Conservation (phyloP, 129 eudicot species). For the Artemisia argyi region DNA sequence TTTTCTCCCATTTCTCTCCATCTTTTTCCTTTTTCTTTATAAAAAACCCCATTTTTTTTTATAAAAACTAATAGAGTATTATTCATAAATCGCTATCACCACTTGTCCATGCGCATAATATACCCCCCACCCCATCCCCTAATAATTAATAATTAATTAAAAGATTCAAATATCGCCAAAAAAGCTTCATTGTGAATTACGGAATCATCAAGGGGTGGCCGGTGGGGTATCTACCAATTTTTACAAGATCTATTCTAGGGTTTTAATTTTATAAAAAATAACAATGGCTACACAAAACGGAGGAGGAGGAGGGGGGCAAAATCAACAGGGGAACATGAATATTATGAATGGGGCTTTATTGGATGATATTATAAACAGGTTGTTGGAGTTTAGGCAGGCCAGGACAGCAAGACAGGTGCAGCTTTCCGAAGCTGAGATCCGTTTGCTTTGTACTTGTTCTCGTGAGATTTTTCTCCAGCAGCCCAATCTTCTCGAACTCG, state of each 20-base stretch:
- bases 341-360: constrained; percentile 58
- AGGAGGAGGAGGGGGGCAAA: constrained; percentile 42
- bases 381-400: constrained; percentile 65
- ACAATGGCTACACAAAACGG: constrained; percentile 49
- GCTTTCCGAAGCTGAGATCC: constrained; percentile 81
- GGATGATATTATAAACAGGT: constrained; percentile 64
- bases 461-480: constrained; percentile 65
- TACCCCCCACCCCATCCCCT: too few species aligned
- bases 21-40: not conserved
- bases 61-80: too few species aligned
- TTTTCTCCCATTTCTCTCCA: not conserved
- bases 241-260: constrained; percentile 13
- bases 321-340: constrained; percentile 36
- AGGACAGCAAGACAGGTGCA: constrained; percentile 68
- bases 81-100: constrained; percentile 28
- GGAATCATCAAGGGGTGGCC: not conserved
- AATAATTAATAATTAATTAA: too few species aligned
- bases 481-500: constrained; percentile 78
- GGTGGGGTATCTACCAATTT: constrained; percentile 28
- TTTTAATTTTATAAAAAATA: not conserved
- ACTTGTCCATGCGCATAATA: constrained; percentile 21
- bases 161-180: not conserved
- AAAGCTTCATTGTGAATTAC: constrained; percentile 13
- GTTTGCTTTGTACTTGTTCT: constrained; percentile 49
- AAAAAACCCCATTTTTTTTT: too few species aligned